Conservation (phyloP, 2,329 filamentous ascomycete species). For the Elsinoe fawcettii region DNA sequence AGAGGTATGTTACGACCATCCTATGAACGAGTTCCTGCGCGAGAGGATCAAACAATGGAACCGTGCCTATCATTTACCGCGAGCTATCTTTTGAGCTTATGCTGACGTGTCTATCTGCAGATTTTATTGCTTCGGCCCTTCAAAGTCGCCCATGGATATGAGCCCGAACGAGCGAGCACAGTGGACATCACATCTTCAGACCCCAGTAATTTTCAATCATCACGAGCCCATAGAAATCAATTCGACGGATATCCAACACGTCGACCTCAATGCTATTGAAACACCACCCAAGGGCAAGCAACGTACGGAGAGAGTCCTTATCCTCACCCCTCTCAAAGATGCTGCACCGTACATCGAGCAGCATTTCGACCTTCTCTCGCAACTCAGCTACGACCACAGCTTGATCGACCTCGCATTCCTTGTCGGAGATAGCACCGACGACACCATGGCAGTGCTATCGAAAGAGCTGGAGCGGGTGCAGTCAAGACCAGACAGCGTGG, state of each 20-base stretch:
- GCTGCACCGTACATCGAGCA: constrained; percentile 73
- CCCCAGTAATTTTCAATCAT: constrained; percentile 93
- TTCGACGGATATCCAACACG: constrained; percentile 64
- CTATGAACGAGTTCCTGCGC: neutral
- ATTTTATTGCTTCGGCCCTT: constrained; percentile 95
- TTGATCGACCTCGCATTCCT: constrained; percentile 94
- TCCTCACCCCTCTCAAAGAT: constrained; percentile 88
- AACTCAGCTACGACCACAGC: constrained; percentile 88
- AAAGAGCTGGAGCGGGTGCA: constrained; percentile 85
- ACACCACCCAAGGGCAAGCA: constrained; percentile 70
- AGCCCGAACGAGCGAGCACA: constrained; percentile 78
- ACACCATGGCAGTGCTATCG: constrained; percentile 79
- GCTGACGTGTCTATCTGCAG: constrained; percentile 43
- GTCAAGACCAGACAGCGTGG: constrained; percentile 62
- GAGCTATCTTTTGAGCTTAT: neutral
- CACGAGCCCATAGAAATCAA: constrained; percentile 83
- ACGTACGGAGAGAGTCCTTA: constrained; percentile 81
- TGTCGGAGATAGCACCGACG: constrained; percentile 83
- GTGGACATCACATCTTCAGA: constrained; percentile 83
- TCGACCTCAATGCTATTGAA: constrained; percentile 77
- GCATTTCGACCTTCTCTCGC: constrained; percentile 86
- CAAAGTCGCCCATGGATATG: constrained; percentile 95
- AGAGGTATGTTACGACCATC: constrained; percentile 57
- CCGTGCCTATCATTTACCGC: neutral
- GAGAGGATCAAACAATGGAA: neutral